Conservation (phyloP, 768 basidiomycete genomes). For the Xerocomus brunneocitrinus region DNA sequence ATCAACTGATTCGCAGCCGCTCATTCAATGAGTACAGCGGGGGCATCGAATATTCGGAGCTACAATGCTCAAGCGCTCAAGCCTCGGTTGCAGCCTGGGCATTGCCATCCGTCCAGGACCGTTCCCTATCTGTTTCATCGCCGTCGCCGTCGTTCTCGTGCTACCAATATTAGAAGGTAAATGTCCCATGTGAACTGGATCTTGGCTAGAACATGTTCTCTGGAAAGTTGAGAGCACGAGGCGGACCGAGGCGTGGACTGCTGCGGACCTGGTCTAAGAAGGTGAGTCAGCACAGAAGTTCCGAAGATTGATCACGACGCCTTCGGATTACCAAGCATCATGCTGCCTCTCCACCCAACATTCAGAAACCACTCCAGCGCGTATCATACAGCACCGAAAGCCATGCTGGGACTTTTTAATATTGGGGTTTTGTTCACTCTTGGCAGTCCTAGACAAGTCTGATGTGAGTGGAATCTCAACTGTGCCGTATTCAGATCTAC, state of each 20-base stretch:
- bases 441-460: not conserved
- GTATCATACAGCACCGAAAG: not conserved
- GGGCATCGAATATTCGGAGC: too few relatives aligned
- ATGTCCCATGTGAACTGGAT: not conserved
- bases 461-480: not conserved
- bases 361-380: not conserved
- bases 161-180: not conserved
- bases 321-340: conserved; percentile 11
- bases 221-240: not conserved
- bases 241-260: not conserved
- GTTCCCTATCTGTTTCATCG: too few relatives aligned
- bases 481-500: not conserved
- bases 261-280: conserved; percentile 10
- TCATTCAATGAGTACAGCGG: too few relatives aligned
- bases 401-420: not conserved
- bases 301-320: conserved; percentile 13
- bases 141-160: too few relatives aligned
- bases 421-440: not conserved
- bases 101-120: too few relatives aligned
- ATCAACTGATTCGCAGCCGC: too few relatives aligned
- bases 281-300: conserved; percentile 12
- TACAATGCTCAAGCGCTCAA: too few relatives aligned
- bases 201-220: not conserved
- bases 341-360: not conserved
- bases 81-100: too few relatives aligned